phyloP scores from a whole-genome alignment of 371 early-diverging fungal genomes.

The Apophysomyces sp. region DNA sequence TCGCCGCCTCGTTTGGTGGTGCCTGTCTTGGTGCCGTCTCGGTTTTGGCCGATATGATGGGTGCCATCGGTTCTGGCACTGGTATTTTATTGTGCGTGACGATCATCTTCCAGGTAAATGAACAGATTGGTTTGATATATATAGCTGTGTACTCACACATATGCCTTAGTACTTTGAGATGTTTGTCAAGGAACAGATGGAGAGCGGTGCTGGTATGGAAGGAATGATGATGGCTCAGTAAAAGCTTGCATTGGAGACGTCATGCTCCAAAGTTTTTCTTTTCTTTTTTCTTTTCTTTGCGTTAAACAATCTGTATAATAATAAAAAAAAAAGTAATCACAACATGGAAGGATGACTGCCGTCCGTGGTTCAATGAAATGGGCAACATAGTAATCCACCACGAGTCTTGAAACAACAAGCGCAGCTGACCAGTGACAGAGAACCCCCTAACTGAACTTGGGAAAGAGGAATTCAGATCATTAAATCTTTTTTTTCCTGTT shows the following conservation, averaged over 20 bases:
- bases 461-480: not conserved
- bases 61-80: constrained; percentile 98
- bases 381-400: not conserved
- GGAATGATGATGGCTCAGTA: constrained; percentile 43
- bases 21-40: constrained; percentile 94
- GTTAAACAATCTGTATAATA: not conserved
- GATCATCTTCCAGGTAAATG: constrained; percentile 91
- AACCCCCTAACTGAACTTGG: not conserved
- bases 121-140: constrained; percentile 27
- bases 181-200: constrained; percentile 95
- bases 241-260: not conserved
- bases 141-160: not conserved
- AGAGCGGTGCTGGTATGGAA: constrained; percentile 61
- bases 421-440: not conserved
- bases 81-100: constrained; percentile 99
- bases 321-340: not conserved
- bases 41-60: constrained; percentile 92
- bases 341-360: not conserved
- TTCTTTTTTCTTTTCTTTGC: not conserved
- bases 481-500: not conserved
- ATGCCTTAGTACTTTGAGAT: constrained; percentile 86
- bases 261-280: not conserved
- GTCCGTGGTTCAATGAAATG: not conserved
- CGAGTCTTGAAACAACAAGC: not conserved
- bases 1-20: constrained; percentile 95